Evolutionary conservation across 495 filamentous ascomycete genomes (phyloP).

Genomic region (Annulohypoxylon nitens): DNA sequence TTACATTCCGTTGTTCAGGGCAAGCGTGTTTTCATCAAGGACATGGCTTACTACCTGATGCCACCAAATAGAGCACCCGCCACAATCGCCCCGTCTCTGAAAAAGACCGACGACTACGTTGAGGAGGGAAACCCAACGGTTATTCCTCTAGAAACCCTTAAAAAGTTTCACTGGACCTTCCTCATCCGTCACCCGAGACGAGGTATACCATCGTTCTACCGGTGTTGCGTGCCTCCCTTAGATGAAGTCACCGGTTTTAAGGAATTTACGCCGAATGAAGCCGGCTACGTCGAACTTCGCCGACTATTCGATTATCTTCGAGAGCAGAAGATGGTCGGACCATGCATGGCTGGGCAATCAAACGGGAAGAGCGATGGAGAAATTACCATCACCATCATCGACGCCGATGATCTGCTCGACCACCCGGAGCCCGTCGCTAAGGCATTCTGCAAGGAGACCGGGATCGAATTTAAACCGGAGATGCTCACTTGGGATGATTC

Average conservation of each 20-base stretch:
- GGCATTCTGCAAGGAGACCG: conserved; percentile 82
- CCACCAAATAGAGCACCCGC: conserved; percentile 77
- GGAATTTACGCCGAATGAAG: conserved; percentile 85
- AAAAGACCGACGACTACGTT: conserved; percentile 66
- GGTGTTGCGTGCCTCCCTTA: conserved; percentile 93
- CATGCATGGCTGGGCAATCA: conserved; percentile 64
- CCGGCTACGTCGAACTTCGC: conserved; percentile 89
- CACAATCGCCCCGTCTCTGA: conserved; percentile 80
- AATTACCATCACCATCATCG: conserved; percentile 82
- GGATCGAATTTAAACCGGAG: conserved; percentile 73
- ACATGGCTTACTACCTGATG: conserved; percentile 90
- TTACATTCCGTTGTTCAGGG: conserved; percentile 57
- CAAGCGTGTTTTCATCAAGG: conserved; percentile 97
- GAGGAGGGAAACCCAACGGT: conserved; percentile 80
- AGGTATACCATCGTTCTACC: conserved; percentile 92
- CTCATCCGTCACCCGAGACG: conserved; percentile 91
- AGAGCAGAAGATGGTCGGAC: conserved; percentile 71
- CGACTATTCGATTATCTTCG: conserved; percentile 86
- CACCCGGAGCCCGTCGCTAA: conserved; percentile 78
- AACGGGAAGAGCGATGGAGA: conserved; percentile 43
- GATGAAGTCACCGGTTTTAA: conserved; percentile 84
- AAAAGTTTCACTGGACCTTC: conserved; percentile 93
- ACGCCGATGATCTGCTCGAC: conserved; percentile 94
- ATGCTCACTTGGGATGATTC: conserved; percentile 89
- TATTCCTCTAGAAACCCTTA: conserved; percentile 75